A percentile compares a stretch with the other conserved stretches of the same genome.
phyloP scores from a whole-genome alignment of 495 filamentous ascomycete genomes.

The Collariella sp. region DNA sequence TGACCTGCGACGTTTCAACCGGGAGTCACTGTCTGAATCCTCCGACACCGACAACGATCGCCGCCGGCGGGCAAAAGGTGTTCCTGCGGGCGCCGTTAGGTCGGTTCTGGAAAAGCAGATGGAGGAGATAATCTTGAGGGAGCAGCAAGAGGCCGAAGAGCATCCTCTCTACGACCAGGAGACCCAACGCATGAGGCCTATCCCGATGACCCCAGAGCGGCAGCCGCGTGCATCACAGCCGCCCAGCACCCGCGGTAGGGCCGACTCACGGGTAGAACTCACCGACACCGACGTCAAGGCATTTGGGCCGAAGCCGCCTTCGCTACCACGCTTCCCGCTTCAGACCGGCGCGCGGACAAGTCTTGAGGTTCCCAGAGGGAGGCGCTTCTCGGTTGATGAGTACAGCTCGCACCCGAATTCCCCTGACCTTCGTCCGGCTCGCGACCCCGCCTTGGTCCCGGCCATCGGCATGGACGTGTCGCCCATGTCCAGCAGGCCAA shows the following conservation, averaged over 20 bases:
- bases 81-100: slow-evolving; percentile 34
- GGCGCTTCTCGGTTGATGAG: slow-evolving; percentile 33
- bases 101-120: slow-evolving; percentile 60
- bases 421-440: slow-evolving; percentile 26
- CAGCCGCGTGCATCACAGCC: slow-evolving; percentile 15
- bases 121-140: slow-evolving; percentile 52
- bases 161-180: slow-evolving; percentile 24
- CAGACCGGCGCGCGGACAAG: slow-evolving; percentile 29
- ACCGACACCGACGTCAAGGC: slow-evolving; percentile 24
- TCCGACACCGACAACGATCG: slow-evolving; percentile 41
- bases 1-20: slow-evolving; percentile 32
- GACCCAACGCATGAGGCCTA: slow-evolving; percentile 24
- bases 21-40: slow-evolving; percentile 37
- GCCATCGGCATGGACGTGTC: slow-evolving; percentile 39
- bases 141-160: slow-evolving; percentile 33
- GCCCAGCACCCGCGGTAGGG: slow-evolving; percentile 17
- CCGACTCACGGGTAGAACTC: slow-evolving; percentile 27
- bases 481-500: slow-evolving; percentile 32
- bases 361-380: slow-evolving; percentile 32
- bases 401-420: slow-evolving; percentile 36
- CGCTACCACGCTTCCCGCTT: slow-evolving; percentile 10
- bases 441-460: slow-evolving; percentile 28
- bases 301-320: slow-evolving; percentile 10
- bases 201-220: slow-evolving; percentile 26
- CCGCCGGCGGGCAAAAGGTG: slow-evolving; percentile 26